A percentile compares a stretch with the other conserved stretches of the same genome.
Conservation (phyloP, 495 filamentous ascomycete species). For the Penicillium angulare region DNA sequence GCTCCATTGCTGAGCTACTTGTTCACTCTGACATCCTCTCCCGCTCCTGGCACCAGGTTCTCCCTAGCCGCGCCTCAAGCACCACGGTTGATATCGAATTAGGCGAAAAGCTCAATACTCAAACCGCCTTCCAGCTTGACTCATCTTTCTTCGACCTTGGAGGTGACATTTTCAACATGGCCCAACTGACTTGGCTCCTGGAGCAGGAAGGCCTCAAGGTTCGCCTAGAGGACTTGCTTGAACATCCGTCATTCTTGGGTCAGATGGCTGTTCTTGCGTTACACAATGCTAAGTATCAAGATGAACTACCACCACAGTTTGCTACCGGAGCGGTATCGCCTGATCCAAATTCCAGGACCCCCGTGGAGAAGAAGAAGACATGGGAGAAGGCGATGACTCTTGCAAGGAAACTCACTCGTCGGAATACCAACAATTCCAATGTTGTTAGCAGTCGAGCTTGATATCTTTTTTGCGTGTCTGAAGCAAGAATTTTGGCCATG, state of each 20-base stretch:
- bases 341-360: constrained; percentile 5
- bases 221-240: constrained; percentile 50
- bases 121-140: constrained; percentile 38
- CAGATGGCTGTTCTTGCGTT: constrained; percentile 47
- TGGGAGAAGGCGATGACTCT: constrained; percentile 33
- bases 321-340: constrained; percentile 14
- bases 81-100: background rate
- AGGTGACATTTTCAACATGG: constrained; percentile 53
- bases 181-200: constrained; percentile 45
- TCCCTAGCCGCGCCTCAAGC: constrained; percentile 27
- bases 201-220: constrained; percentile 50
- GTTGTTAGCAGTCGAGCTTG: constrained; percentile 18
- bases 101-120: constrained; percentile 10
- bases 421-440: constrained; percentile 5
- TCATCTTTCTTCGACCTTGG: constrained; percentile 54
- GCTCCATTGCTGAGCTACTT: constrained; percentile 47
- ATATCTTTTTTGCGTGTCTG: no score
- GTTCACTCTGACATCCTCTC: constrained; percentile 47
- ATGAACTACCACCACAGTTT: constrained; percentile 15
- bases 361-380: constrained; percentile 28
- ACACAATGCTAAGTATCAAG: constrained; percentile 29
- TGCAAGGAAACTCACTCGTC: constrained; percentile 30
- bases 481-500: no score
- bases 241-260: constrained; percentile 48
- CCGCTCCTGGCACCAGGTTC: constrained; percentile 50